Evolutionary conservation across 129 eudicot genomes (phyloP).

Genomic region (Pseudognaphalium luteoalbum): DNA sequence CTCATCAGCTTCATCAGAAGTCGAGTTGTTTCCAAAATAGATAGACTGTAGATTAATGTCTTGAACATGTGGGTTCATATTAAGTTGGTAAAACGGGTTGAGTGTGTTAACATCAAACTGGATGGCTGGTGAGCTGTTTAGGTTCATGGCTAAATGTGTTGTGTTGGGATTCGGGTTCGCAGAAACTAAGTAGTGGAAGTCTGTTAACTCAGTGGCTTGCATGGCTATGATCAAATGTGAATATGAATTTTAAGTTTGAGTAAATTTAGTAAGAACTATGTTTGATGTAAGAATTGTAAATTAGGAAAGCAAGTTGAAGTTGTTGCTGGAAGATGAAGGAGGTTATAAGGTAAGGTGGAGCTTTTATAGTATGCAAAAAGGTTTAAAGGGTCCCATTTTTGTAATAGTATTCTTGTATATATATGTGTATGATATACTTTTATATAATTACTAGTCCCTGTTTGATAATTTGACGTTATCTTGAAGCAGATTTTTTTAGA

Average conservation of each 20-base stretch:
- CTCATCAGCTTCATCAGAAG: constrained; percentile 98
- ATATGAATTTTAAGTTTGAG: constrained; percentile 1
- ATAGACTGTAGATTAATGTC: constrained; percentile 56
- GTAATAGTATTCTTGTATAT: constrained; percentile 20
- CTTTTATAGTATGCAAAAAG: constrained; percentile 72
- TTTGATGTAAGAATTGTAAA: constrained; percentile 5
- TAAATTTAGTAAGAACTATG: constrained; percentile 17
- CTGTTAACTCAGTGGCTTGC: constrained; percentile 67
- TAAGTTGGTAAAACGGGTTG: constrained; percentile 58
- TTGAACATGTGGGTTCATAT: constrained; percentile 56
- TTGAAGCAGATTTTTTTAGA: neutral
- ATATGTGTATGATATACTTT: constrained; percentile 16
- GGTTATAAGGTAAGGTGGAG: constrained; percentile 44
- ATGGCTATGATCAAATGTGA: constrained; percentile 41
- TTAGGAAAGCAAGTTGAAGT: constrained; percentile 25
- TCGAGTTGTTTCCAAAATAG: constrained; percentile 75
- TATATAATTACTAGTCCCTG: constrained; percentile 7
- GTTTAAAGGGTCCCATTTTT: constrained; percentile 42
- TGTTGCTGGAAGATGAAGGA: constrained; percentile 53
- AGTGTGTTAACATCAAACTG: constrained; percentile 35
- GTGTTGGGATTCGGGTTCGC: constrained; percentile 51
- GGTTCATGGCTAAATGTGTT: constrained; percentile 39
- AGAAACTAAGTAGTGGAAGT: constrained; percentile 59
- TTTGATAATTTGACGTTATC: constrained; percentile 16
- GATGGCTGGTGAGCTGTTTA: constrained; percentile 40